These are phyloP conservation scores for Cordyceps javanica DNA, from an alignment of 2,329 filamentous ascomycete species.

Conservation along the genomic window DNA sequence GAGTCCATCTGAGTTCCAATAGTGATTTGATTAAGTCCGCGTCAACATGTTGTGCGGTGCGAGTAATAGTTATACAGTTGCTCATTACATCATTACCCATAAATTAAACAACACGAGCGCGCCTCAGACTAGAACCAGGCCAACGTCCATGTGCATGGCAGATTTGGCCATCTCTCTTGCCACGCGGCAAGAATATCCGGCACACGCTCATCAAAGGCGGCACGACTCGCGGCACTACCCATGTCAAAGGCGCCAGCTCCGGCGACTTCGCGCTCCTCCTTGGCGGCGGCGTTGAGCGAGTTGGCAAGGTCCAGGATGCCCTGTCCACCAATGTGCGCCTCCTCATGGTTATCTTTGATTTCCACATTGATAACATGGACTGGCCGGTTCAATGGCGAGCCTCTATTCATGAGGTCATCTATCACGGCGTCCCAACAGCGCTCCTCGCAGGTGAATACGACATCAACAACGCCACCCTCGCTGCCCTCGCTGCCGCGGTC, in stretches of 20 bases:
- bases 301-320: conserved; percentile 90
- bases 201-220: conserved; percentile 85
- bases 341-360: conserved; percentile 97
- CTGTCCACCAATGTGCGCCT: conserved; percentile 81
- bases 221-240: conserved; percentile 59
- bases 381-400: conserved; percentile 79
- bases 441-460: conserved; percentile 97
- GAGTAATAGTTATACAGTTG: not conserved
- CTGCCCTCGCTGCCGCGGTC: conserved; percentile 76
- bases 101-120: not conserved
- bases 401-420: conserved; percentile 83
- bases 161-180: conserved; percentile 90
- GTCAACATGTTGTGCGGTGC: not conserved
- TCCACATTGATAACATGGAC: conserved; percentile 99
- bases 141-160: conserved; percentile 89
- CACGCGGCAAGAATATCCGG: conserved; percentile 86
- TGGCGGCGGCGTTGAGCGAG: conserved; percentile 72
- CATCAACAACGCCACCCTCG: conserved; percentile 83
- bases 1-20: no score
- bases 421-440: conserved; percentile 97
- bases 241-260: conserved; percentile 63
- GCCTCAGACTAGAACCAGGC: conserved; percentile 70
- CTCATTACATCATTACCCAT: conserved; percentile 6
- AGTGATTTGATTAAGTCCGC: not conserved
- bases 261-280: conserved; percentile 63